Evolutionary conservation across 306 rosid genomes (phyloP).

Genomic region (Dicorynia guianensis): DNA sequence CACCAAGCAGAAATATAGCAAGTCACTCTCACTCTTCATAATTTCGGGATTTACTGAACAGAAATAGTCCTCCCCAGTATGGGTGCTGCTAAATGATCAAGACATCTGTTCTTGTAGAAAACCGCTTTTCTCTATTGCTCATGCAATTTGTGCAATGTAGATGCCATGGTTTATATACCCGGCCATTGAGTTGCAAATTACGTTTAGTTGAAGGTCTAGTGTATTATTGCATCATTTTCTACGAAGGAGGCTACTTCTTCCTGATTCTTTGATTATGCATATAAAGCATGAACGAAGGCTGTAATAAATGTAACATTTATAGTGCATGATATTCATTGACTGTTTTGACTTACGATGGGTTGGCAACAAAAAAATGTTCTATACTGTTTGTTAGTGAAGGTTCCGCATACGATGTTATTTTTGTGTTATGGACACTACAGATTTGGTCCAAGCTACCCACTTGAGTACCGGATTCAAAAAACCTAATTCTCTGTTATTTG

Average conservation of each 20-base stretch:
- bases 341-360: background rate
- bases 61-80: conserved; percentile 29
- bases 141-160: conserved; percentile 32
- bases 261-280: conserved; percentile 36
- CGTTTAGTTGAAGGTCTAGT: conserved; percentile 25
- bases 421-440: too few species aligned
- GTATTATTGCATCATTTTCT: conserved; percentile 31
- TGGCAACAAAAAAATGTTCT: background rate
- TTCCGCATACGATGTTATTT: background rate
- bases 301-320: background rate
- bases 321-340: conserved; percentile 3
- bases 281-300: conserved; percentile 18
- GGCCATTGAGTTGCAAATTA: conserved; percentile 34
- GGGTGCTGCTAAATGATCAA: conserved; percentile 29
- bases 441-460: background rate
- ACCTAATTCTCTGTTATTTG: background rate
- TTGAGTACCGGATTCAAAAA: background rate
- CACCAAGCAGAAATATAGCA: conserved; percentile 20
- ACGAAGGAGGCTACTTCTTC: conserved; percentile 36
- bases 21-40: conserved; percentile 16
- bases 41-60: background rate
- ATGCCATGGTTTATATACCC: conserved; percentile 17
- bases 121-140: conserved; percentile 15
- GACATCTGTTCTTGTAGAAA: conserved; percentile 30
- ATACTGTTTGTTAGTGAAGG: background rate